phyloP scores from a whole-genome alignment of 176 grass and related monocot species.

The Ananas comosus region DNA sequence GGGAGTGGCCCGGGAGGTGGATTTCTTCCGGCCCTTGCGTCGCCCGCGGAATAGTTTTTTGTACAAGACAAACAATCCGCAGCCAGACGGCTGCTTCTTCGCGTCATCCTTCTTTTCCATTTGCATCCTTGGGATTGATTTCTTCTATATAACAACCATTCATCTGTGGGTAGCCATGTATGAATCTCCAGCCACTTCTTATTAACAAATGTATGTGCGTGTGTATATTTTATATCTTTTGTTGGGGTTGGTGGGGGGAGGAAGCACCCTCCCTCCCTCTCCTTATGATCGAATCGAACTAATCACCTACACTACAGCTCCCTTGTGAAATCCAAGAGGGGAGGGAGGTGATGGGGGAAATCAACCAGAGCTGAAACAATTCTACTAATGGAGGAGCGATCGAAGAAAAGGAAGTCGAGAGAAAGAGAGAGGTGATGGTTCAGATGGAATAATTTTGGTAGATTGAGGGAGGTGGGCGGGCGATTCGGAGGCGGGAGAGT shows the following conservation, averaged over 20 bases:
- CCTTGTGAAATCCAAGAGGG: background rate
- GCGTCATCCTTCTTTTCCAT: constrained; percentile 4
- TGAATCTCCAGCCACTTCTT: background rate
- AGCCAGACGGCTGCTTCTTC: background rate
- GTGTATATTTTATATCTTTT: too few species aligned
- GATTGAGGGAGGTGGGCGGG: background rate
- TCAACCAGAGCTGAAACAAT: background rate
- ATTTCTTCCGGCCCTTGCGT: background rate
- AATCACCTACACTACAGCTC: background rate
- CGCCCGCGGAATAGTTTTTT: constrained; percentile 23
- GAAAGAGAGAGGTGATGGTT: background rate
- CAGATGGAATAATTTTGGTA: background rate
- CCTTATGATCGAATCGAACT: background rate
- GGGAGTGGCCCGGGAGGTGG: background rate
- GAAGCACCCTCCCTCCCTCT: background rate
- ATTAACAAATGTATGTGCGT: too few species aligned
- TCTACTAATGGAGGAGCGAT: background rate
- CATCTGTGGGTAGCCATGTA: background rate
- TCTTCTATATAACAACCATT: background rate
- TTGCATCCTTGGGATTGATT: background rate
- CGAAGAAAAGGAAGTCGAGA: background rate
- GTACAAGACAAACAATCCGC: constrained; percentile 22
- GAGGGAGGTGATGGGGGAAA: background rate
- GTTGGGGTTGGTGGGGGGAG: too few species aligned
- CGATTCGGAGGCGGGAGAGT: background rate